phyloP scores from a whole-genome alignment of 2,329 filamentous ascomycete species.

The Ceratocystis harringtonii region DNA sequence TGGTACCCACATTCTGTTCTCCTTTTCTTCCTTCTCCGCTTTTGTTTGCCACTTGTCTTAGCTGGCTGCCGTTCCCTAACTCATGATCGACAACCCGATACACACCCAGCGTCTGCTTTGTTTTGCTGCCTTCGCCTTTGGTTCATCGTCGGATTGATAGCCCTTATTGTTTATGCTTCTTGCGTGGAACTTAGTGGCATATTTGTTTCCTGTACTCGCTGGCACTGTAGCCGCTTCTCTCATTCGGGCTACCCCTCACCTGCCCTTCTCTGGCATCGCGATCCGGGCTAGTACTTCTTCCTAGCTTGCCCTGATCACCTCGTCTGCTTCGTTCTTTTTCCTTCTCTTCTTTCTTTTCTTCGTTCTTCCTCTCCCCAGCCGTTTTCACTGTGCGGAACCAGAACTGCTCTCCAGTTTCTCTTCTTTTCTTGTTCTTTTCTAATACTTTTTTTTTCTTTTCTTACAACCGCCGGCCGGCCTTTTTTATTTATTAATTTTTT shows the following conservation, averaged over 20 bases:
- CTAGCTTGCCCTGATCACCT: not conserved
- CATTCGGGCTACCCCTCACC: not conserved
- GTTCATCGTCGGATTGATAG: not conserved
- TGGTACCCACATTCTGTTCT: not conserved
- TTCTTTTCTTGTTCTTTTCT: constrained; percentile 12
- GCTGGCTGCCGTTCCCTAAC: not conserved
- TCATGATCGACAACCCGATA: constrained; percentile 12
- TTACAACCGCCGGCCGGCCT: constrained; percentile 10
- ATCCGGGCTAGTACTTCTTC: constrained; percentile 3
- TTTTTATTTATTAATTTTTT: constrained; percentile 8
- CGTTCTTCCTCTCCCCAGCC: constrained; percentile 8
- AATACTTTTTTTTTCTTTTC: not conserved
- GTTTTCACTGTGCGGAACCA: constrained; percentile 4
- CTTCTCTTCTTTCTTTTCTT: constrained; percentile 11
- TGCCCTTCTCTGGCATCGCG: constrained; percentile 2
- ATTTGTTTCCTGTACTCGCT: not conserved
- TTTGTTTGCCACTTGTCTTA: not conserved
- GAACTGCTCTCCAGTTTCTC: constrained; percentile 6
- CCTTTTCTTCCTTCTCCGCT: not conserved
- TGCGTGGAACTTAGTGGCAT: not conserved
- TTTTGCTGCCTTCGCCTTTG: not conserved
- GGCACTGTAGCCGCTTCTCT: not conserved
- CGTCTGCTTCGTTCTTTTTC: constrained; percentile 6
- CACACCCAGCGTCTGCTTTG: constrained; percentile 8
- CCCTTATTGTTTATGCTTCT: not conserved